Percentiles rank a stretch among this genome's conserved stretches.
These are phyloP conservation scores for Macaranga tanarius DNA, from an alignment of 441 rosid species.

Conservation along the genomic window DNA sequence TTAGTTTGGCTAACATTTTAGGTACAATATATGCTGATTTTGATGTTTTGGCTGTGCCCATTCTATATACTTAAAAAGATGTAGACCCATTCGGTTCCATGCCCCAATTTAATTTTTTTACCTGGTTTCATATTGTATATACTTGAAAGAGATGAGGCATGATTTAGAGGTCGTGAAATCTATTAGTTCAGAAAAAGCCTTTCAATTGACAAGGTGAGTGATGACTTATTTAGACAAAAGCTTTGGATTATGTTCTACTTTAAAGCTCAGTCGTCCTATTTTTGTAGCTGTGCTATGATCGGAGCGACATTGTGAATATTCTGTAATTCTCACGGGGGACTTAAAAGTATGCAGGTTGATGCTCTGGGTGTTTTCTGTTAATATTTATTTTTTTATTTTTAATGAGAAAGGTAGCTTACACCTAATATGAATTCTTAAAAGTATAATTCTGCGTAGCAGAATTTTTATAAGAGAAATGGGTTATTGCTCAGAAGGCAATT, in stretches of 20 bases:
- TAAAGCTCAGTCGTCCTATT: too few species aligned
- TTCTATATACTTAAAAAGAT: constrained; percentile 32
- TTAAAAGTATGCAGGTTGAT: too few species aligned
- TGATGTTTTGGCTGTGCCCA: constrained; percentile 28
- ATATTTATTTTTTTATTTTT: neutral
- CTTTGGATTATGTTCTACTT: too few species aligned
- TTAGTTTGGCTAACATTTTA: constrained; percentile 19
- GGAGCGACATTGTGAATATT: too few species aligned
- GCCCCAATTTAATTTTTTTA: constrained; percentile 29
- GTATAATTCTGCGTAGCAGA: neutral
- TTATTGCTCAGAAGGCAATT: constrained; percentile 54
- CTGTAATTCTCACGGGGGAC: too few species aligned
- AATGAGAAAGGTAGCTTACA: neutral
- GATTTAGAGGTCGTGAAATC: constrained; percentile 8
- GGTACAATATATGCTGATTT: neutral
- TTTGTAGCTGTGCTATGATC: too few species aligned
- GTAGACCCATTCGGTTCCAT: constrained; percentile 10
- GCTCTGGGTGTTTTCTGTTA: too few species aligned
- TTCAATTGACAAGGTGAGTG: neutral
- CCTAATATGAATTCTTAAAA: neutral
- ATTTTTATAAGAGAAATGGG: constrained; percentile 25
- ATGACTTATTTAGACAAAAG: neutral
- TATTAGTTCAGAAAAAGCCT: neutral
- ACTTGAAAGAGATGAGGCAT: too few species aligned
- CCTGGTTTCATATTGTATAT: constrained; percentile 22